phyloP scores from a whole-genome alignment of 371 early-diverging fungal genomes.

The Mortierella sp. region DNA sequence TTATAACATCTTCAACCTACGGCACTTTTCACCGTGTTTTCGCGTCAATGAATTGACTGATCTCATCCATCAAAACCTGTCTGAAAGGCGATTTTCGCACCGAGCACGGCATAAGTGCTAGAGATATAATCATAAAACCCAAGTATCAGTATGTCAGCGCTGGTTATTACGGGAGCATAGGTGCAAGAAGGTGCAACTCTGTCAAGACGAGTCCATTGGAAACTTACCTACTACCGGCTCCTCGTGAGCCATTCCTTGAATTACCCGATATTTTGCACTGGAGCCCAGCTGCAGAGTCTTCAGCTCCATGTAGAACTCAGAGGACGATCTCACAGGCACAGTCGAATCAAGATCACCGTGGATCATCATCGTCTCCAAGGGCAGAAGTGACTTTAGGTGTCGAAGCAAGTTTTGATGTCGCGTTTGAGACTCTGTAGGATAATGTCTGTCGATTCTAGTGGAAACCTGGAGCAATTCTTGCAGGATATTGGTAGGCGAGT shows the following conservation, averaged over 20 bases:
- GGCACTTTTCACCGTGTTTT: too few relatives aligned
- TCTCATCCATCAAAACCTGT: conserved; percentile 27
- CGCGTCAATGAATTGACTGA: conserved; percentile 34
- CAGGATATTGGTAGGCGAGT: conserved; percentile 39
- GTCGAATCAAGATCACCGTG: conserved; percentile 51
- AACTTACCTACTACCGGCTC: conserved; percentile 50
- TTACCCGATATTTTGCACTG: conserved; percentile 22
- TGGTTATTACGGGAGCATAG: too few relatives aligned
- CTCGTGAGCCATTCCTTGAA: conserved; percentile 43
- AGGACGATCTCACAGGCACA: conserved; percentile 45
- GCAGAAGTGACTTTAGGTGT: conserved; percentile 41
- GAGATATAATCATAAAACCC: too few relatives aligned
- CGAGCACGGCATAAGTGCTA: conserved; percentile 38
- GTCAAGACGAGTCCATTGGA: too few relatives aligned
- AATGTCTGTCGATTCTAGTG: conserved; percentile 21
- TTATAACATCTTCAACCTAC: too few relatives aligned
- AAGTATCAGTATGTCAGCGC: too few relatives aligned
- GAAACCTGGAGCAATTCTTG: conserved; percentile 43
- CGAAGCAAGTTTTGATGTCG: conserved; percentile 40
- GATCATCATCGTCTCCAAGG: conserved; percentile 49
- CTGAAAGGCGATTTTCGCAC: conserved; percentile 16
- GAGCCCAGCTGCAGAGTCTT: conserved; percentile 46
- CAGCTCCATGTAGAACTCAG: conserved; percentile 42
- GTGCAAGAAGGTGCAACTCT: too few relatives aligned
- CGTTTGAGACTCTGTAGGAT: conserved; percentile 48